Evolutionary conservation across 306 rosid genomes (phyloP), one percentile per base, ranked within the genome.

Genomic region (Begonia masoniana): DNA sequence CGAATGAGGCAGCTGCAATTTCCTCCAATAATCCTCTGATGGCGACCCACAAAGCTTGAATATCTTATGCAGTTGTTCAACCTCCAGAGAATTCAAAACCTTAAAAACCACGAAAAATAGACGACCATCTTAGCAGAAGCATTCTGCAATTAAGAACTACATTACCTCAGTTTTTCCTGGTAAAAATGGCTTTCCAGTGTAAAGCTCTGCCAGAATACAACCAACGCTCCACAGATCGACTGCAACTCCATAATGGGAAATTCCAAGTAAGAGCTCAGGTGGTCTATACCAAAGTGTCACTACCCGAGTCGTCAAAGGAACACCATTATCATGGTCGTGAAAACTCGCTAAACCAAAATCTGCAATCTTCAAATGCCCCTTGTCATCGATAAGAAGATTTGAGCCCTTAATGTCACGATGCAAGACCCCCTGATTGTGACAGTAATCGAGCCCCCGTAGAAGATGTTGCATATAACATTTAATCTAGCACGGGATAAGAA

Each of bases 1-100:
- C 54, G 94, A 73, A 66, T 71, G 75, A 45, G 82, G 73, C 41
- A 63, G 62, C 70, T 77, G 68, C 66, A 82, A 62, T 66, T 73
- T 82, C 17, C 57, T 72, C 94, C 97, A 85, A 59, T 89, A 89
- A 52, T 85, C 94, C 42, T 82, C 88, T 10, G 94, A 59, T 46
- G 97, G 97, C n/a, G 95, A 89, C 54, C 95, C 97, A 75, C 97
- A 89, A 23, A 89, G 95, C 80, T 85, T 89, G 69, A 80, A 89
- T 55, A 85, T 89, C 71, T 75, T 89, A 71, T 85, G 97, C 74
- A 89, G 74, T 51, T 89, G 97, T 66, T 89, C 97, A 66, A 85
- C 94, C 97, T 89, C 56, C 64, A 78, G 41, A 62, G 56, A 35
- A 9, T 13, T 51, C 43, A 53, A 9, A 53, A 53, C 15, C 36